Evolutionary conservation across 2,329 filamentous ascomycete genomes (phyloP).

Genomic region (Paecilomyces fulvus): DNA sequence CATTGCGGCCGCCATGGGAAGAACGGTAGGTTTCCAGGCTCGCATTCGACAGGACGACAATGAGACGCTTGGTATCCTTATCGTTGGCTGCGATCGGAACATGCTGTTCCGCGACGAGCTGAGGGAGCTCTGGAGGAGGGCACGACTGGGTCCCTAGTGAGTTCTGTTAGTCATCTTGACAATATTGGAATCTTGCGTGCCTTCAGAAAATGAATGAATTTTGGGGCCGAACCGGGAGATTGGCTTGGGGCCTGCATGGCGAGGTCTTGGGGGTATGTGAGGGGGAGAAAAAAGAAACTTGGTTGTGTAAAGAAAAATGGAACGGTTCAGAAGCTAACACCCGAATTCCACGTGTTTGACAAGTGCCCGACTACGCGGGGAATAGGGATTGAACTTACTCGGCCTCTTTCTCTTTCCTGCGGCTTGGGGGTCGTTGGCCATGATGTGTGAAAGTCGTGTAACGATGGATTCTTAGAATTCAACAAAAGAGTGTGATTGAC

Average conservation of each 20-base stretch:
- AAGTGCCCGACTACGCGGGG: not conserved
- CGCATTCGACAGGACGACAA: conserved; percentile 94
- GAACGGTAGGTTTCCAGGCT: conserved; percentile 97
- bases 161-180: conserved; percentile 18
- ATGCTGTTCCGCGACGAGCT: conserved; percentile 89
- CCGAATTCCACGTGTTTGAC: not conserved
- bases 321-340: not conserved
- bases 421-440: conserved; percentile 24
- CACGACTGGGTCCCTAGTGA: conserved; percentile 78
- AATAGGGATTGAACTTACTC: conserved; percentile 20
- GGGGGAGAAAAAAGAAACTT: conserved; percentile 1
- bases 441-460: conserved; percentile 9
- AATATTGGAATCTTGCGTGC: conserved; percentile 1
- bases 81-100: conserved; percentile 74
- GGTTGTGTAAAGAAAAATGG: conserved; percentile 2
- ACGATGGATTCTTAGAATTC: not conserved
- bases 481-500: not conserved
- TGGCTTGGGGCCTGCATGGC: conserved; percentile 2
- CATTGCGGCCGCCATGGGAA: conserved; percentile 58
- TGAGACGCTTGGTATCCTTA: conserved; percentile 83
- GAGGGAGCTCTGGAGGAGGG: conserved; percentile 80
- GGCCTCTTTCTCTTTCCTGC: conserved; percentile 32
- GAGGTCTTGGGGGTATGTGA: not conserved
- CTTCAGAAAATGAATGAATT: not conserved
- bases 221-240: not conserved